Conservation (phyloP, 2,329 filamentous ascomycete species). For the Penicillium hordei region DNA sequence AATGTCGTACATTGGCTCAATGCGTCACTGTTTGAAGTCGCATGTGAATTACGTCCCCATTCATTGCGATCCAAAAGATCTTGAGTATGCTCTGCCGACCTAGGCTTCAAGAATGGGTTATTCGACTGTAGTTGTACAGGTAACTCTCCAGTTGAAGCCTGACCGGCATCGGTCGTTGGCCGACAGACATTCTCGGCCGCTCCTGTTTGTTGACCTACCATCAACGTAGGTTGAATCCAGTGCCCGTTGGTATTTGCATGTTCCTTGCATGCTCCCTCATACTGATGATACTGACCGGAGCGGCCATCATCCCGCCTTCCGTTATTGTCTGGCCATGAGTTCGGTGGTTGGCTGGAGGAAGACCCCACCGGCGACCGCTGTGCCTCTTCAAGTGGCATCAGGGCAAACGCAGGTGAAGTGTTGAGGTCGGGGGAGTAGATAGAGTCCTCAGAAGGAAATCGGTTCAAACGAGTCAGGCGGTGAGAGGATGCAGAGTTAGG, state of each 20-base stretch:
- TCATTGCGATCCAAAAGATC: constrained; percentile 24
- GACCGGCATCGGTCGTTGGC: constrained; percentile 8
- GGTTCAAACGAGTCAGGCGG: constrained; percentile 30
- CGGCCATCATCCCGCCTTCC: constrained; percentile 14
- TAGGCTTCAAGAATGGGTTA: constrained; percentile 41
- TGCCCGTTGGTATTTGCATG: constrained; percentile 11
- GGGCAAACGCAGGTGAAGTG: constrained; percentile 39
- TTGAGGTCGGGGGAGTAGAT: constrained; percentile 41
- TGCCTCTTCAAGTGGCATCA: constrained; percentile 41
- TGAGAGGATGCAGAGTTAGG: constrained; percentile 29
- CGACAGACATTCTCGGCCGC: constrained; percentile 25
- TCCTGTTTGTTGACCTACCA: constrained; percentile 24
- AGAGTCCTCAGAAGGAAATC: constrained; percentile 31
- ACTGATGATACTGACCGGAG: constrained; percentile 8
- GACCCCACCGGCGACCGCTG: constrained; percentile 37
- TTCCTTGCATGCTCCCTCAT: constrained; percentile 8
- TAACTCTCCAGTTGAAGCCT: constrained; percentile 24
- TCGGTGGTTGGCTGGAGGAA: constrained; percentile 28
- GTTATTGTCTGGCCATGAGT: constrained; percentile 35
- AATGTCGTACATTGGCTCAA: constrained; percentile 35
- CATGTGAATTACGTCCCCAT: constrained; percentile 21
- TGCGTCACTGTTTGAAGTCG: constrained; percentile 30
- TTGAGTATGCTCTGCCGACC: constrained; percentile 19
- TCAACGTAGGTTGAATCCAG: constrained; percentile 24
- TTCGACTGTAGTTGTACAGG: constrained; percentile 39